phyloP scores from a whole-genome alignment of 1,284 basidiomycete species.

The Mixia osmundae region DNA sequence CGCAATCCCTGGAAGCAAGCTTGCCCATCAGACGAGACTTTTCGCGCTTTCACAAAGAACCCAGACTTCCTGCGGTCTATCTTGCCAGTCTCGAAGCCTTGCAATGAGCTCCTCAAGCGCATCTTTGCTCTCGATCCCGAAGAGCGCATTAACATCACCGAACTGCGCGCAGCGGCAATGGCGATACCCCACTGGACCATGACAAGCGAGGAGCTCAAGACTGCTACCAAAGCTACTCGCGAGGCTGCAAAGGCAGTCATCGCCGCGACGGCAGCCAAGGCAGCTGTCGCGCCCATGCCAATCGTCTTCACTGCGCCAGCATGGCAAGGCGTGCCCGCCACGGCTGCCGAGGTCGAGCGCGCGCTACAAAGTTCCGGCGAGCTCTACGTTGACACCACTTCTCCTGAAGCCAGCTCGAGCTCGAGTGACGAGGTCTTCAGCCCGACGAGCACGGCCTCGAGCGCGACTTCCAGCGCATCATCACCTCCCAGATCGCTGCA shows the following conservation, averaged over 20 bases:
- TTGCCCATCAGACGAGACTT: slow-evolving; percentile 42
- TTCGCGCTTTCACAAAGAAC: slow-evolving; percentile 40
- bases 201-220: slow-evolving; percentile 30
- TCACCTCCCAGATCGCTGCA: too few relatives aligned
- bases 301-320: too few relatives aligned
- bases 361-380: too few relatives aligned
- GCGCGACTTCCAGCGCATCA: too few relatives aligned
- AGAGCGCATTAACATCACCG: slow-evolving; percentile 32
- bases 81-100: slow-evolving; percentile 41
- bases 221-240: slow-evolving; percentile 22
- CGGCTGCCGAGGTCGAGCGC: too few relatives aligned
- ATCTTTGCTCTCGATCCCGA: slow-evolving; percentile 28
- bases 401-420: too few relatives aligned
- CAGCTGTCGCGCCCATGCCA: too few relatives aligned
- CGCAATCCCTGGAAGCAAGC: slow-evolving; percentile 73
- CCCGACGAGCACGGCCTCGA: too few relatives aligned
- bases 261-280: too few relatives aligned
- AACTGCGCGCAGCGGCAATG: slow-evolving; percentile 36
- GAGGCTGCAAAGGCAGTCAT: slow-evolving; percentile 18
- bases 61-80: slow-evolving; percentile 41
- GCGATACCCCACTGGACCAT: slow-evolving; percentile 42
- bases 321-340: too few relatives aligned
- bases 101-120: slow-evolving; percentile 31
- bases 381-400: too few relatives aligned
- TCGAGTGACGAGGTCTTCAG: too few relatives aligned